Evolutionary conservation across 352 stramenopile species (phyloP).

Genomic region (Peronospora belbahrii): DNA sequence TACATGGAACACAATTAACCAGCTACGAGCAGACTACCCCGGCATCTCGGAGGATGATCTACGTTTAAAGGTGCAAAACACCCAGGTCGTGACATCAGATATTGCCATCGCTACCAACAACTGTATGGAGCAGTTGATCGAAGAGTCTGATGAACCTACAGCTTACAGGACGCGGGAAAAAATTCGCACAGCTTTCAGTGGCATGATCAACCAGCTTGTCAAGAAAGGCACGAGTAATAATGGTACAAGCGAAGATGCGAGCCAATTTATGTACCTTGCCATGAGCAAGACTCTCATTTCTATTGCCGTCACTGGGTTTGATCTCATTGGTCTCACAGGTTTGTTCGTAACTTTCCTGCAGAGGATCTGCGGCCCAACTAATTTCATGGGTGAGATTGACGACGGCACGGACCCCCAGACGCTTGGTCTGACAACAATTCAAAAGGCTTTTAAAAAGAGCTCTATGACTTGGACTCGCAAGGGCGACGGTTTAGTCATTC

Average conservation of each 20-base stretch:
- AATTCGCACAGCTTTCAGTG: conserved; percentile 44
- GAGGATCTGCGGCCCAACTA: conserved; percentile 48
- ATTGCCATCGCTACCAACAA: conserved; percentile 39
- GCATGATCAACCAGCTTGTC: conserved; percentile 48
- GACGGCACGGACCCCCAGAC: conserved; percentile 34
- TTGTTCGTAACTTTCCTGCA: conserved; percentile 43
- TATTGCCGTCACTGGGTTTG: conserved; percentile 38
- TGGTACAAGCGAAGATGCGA: conserved; percentile 26
- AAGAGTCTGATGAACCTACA: conserved; percentile 19
- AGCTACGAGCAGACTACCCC: conserved; percentile 30
- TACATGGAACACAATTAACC: conserved; percentile 30
- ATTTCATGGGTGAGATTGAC: conserved; percentile 50
- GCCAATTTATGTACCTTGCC: conserved; percentile 34
- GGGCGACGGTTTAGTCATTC: conserved; percentile 27
- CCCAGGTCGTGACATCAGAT: conserved; percentile 38
- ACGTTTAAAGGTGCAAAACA: conserved; percentile 35
- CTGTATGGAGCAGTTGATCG: conserved; percentile 36
- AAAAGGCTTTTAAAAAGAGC: conserved; percentile 37
- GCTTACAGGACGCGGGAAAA: conserved; percentile 38
- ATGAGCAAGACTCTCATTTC: conserved; percentile 35
- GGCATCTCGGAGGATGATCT: conserved; percentile 33
- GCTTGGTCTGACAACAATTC: conserved; percentile 31
- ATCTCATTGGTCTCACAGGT: conserved; percentile 44
- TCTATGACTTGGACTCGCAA: conserved; percentile 32
- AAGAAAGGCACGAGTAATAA: conserved; percentile 27